Base-by-base conservation (phyloP, 805 yeast genomes). In the Wickerhamomyces canadensis region DNA sequence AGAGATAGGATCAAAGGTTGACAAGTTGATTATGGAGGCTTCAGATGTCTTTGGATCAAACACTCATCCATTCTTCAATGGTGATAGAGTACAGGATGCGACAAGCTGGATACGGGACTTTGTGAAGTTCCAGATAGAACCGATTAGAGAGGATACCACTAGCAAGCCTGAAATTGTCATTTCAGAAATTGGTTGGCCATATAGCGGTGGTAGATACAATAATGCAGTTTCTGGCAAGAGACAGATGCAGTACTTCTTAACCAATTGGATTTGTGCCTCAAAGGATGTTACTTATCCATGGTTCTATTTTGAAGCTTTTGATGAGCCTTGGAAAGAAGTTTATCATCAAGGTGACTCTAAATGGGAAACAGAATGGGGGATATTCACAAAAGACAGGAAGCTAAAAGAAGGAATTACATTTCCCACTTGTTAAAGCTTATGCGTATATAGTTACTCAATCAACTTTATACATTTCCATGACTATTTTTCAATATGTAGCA, bases 301-400 rank as follows among this genome's bases (percentile, higher is more conserved):
- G 76, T 79, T 65, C 43, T 79, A 68, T 58, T 78, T 76, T 49
- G 85, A 80, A 49, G 86, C 84, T 0, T 80, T 77, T 58, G 85
- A 81, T 58, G 84, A 78, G 49, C 84, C 84, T 0, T 79, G 85
- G 85, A 80, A 79, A 45, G 53, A 58, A 32, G 54, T 74, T 1
- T 78, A 71, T 54, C 68, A 75, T 49, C 70, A 68, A 17, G 64
- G 55, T 1, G 65, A 63, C 3, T 64, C 67, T 22, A 58, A 57
- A 37, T 79, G 86, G 86, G 87, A 80, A 48, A 69, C 84, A 1
- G 76, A 79, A 45, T 81, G 87, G 87, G 89, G 87, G 0, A 41
- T 81, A 8, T 78, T 81, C 48, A 64, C 69, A 1, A 47, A 52
- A 6, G 69, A 75, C 36, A 57, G 85, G 35, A 54, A 60, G 27